Base-by-base conservation (phyloP, 345 rosid genomes). In the Dimocarpus longan region DNA sequence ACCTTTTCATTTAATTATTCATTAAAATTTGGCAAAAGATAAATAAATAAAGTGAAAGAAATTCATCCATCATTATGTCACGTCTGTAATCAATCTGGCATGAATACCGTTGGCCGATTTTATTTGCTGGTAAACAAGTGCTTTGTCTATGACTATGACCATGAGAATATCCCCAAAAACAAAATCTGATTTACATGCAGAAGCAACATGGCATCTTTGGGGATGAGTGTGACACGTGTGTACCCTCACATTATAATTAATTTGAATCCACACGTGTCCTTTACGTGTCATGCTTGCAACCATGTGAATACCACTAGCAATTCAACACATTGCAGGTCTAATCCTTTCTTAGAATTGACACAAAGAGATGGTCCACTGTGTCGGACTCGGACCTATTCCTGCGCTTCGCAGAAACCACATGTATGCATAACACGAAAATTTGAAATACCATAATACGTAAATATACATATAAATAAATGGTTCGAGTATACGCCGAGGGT, bases 211-310 rank as follows among this genome's bases (percentile, higher is more conserved):
- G 75, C 70, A 72, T 71, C 16, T 71, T 15, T 37, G 66, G 54
- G 82, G 24, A 37, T 75, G 73, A 78, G 72, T 9, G 2, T 8
- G 88, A 83, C 90, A 89, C 88, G 87, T 88, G 89, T 74, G 67
- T 10, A n/a, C 13, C n/a, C 11, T 50, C 19, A 10, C 8, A 18
- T 16, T 12, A 19, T 64, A 1, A 12, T 54, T 4, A 3, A 3
- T 40, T 12, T 44, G 5, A 78, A 8, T 15, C 70, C 66, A 81
- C 89, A 87, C 89, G 88, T 87, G 87, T 89, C 84, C 28, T 7
- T 46, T 68, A 72, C 70, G 62, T 59, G 87, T 73, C 90, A 86
- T 85, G 89, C 90, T 84, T 85, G 89, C 85, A 87, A 70, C 81
- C 88, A 87, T 81, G 89, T 85, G 93, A 52, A 73, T 69, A 79